Conservation (phyloP, 805 yeast genomes). For the Candida maris region DNA sequence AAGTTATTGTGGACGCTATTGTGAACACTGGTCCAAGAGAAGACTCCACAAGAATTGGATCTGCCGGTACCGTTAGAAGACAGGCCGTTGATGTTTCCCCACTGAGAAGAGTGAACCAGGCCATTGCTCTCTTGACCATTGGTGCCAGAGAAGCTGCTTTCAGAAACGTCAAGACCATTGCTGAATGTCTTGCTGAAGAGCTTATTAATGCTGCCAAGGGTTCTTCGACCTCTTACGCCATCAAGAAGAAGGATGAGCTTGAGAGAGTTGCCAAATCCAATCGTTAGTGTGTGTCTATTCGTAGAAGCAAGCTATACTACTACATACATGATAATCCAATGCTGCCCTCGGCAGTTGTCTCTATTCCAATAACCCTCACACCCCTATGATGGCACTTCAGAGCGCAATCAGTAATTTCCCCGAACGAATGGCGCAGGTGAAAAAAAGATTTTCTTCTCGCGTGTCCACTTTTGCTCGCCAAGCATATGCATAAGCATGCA, state of each 20-base stretch:
- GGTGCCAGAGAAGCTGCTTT: slow-evolving; percentile 99
- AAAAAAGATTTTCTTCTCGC: no score
- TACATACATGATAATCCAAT: no score
- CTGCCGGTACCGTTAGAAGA: slow-evolving; percentile 99
- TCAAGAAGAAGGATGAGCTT: slow-evolving; percentile 99
- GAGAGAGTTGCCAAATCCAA: slow-evolving; percentile 99
- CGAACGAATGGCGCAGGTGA: no score
- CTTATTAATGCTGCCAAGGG: slow-evolving; percentile 99
- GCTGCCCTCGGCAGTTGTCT: no score
- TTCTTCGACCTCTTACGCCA: slow-evolving; percentile 99
- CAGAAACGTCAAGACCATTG: slow-evolving; percentile 99
- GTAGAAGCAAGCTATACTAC: neutral
- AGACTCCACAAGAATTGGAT: slow-evolving; percentile 99
- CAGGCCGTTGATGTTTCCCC: slow-evolving; percentile 99
- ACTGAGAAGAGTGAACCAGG: slow-evolving; percentile 99
- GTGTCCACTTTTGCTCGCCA: no score
- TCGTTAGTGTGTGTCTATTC: slow-evolving; percentile 61
- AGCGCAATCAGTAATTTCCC: no score
- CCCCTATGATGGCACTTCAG: no score
- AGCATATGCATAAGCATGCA: no score
- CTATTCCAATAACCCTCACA: no score
- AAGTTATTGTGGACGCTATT: slow-evolving; percentile 98
- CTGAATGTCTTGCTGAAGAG: slow-evolving; percentile 99
- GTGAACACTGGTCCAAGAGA: slow-evolving; percentile 99
- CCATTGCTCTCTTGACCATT: slow-evolving; percentile 93